phyloP scores from a whole-genome alignment of 306 rosid species.

The Rosa multiflora region DNA sequence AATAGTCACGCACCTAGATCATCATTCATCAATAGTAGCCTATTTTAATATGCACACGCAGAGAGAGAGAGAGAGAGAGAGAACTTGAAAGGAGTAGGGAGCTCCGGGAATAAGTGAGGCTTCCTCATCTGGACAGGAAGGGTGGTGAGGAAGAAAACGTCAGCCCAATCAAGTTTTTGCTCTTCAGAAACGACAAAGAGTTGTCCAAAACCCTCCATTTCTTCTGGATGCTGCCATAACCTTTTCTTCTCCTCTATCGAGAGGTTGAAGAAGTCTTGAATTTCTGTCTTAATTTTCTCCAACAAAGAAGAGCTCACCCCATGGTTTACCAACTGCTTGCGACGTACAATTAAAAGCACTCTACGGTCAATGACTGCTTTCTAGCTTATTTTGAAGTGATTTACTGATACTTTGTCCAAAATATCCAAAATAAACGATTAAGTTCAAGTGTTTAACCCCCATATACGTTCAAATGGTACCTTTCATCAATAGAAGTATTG shows the following conservation, averaged over 20 bases:
- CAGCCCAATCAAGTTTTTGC: constrained; percentile 57
- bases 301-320: constrained; percentile 38
- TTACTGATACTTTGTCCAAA: too few species aligned
- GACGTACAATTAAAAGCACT: background rate
- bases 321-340: constrained; percentile 52
- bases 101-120: constrained; percentile 49
- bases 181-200: constrained; percentile 41
- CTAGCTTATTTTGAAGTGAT: too few species aligned
- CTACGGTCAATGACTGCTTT: background rate
- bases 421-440: too few species aligned
- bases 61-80: background rate
- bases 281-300: constrained; percentile 44
- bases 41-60: background rate
- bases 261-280: constrained; percentile 42
- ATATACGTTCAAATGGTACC: too few species aligned
- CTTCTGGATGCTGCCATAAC: constrained; percentile 42
- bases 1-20: background rate
- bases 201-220: constrained; percentile 72
- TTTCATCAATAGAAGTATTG: too few species aligned
- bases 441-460: too few species aligned
- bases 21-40: too few species aligned
- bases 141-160: constrained; percentile 38
- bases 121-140: constrained; percentile 38
- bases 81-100: constrained; percentile 51
- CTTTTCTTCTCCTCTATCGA: constrained; percentile 50